phyloP scores from a whole-genome alignment of 164 flowering plant genomes.

The Tinospora cordifolia region DNA sequence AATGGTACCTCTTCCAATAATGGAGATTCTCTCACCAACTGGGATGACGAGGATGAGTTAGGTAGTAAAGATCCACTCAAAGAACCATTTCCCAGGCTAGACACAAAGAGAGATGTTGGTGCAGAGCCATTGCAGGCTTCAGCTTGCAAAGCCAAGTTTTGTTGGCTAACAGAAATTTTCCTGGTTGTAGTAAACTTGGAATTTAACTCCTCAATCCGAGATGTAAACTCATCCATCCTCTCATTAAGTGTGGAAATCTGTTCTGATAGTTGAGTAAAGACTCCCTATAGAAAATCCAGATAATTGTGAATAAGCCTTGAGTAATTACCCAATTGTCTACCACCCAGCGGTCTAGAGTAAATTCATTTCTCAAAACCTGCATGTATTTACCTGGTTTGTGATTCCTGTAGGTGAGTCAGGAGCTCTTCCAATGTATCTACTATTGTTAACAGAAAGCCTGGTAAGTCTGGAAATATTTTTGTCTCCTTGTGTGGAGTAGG shows the following conservation, averaged over 20 bases:
- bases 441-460: conserved; percentile 28
- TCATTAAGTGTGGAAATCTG: conserved; percentile 81
- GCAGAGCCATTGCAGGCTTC: conserved; percentile 79
- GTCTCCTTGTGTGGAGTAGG: conserved; percentile 70
- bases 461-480: conserved; percentile 47
- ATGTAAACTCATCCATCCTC: conserved; percentile 86
- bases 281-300: conserved; percentile 39
- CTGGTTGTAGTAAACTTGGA: conserved; percentile 44
- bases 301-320: background rate
- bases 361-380: background rate
- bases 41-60: conserved; percentile 69
- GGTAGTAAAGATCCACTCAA: conserved; percentile 33
- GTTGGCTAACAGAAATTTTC: conserved; percentile 48
- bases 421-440: conserved; percentile 43
- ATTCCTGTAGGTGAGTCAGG: conserved; percentile 35
- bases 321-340: background rate
- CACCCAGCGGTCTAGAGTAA: background rate
- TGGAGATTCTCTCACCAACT: conserved; percentile 62
- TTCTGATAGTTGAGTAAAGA: conserved; percentile 67
- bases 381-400: conserved; percentile 46
- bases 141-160: conserved; percentile 46
- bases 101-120: conserved; percentile 60
- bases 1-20: conserved; percentile 71
- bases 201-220: conserved; percentile 73
- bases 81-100: conserved; percentile 60